Base-by-base conservation (phyloP, 2,329 filamentous ascomycete species). In the Didymella lethalis region DNA sequence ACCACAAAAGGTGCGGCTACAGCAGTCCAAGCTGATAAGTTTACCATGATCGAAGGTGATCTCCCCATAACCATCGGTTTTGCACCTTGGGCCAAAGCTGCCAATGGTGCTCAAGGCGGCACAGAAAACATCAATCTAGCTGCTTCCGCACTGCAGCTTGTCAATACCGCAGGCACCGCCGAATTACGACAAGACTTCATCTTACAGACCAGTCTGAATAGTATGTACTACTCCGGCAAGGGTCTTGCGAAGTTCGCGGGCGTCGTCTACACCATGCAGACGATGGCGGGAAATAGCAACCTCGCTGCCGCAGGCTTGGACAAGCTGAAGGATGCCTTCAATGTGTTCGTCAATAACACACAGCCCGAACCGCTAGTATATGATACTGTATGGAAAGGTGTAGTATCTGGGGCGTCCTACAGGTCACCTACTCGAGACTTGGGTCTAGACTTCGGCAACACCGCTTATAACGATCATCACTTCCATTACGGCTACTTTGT, bases 211-310 rank as follows among this genome's bases (percentile, higher is more conserved):
- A 86, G 95, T 67, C 80, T 93, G 26, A 86, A 95, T 75, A 97
- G 93, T 49, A 96, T 97, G 90, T 99, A 99, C 77, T 98, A 90
- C 76, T 91, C 90, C 69, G 95, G 95, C 68, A 77, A 77, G 65
- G 80, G 74, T 0, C 67, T 79, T 12, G 76, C 75, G 18, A 79
- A 79, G 57, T 83, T 82, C 59, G 82, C 82, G 6, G 69, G 76
- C 18, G 78, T 82, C 34, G 64, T 78, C 53, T 82, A 80, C 65
- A 77, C 79, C 0, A 63, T 79, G 29, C 66, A 89, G 81, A 57
- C 84, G 81, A 59, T 89, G 84, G 75, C 89, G 82, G 46, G 85
- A 78, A 88, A 86, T 41, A 84, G 84, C 49, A 79, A 70, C n/a
- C 73, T 82, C 1, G 80, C 85, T 2, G 81, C 82, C 10, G 81